Evolutionary conservation across 23 red algal species (phyloP).

Genomic region (Gracilariopsis chorda): DNA sequence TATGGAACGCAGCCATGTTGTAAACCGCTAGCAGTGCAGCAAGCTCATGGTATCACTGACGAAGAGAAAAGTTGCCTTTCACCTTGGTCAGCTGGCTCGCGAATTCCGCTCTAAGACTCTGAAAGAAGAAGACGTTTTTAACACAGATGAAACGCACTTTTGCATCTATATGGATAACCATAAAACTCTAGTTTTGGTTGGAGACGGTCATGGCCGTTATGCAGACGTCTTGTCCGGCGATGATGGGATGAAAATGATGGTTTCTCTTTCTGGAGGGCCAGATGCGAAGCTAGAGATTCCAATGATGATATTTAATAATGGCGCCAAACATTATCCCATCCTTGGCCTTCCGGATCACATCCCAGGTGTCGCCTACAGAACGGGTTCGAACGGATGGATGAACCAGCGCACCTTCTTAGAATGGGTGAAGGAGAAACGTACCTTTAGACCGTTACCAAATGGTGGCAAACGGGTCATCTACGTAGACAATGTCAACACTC

Average conservation of each 20-base stretch:
- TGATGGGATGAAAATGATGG: slow-evolving; percentile 1
- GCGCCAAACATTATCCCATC: not conserved
- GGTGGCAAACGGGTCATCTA: not conserved
- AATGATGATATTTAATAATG: slow-evolving; percentile 16
- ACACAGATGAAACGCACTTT: slow-evolving; percentile 4
- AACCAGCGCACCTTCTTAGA: not conserved
- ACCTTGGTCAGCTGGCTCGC: not conserved
- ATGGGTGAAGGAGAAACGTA: not conserved
- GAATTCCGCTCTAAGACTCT: not conserved
- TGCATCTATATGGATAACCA: not conserved
- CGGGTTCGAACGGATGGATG: slow-evolving; percentile 2
- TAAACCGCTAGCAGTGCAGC: not conserved
- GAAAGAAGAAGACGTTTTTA: not conserved
- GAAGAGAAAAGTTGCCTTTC: not conserved
- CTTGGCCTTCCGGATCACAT: not conserved
- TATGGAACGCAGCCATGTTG: not conserved
- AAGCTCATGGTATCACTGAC: not conserved
- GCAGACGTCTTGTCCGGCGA: not conserved
- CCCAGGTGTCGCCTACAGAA: not conserved
- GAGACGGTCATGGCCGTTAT: not conserved
- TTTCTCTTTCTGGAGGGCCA: not conserved
- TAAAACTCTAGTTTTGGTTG: not conserved
- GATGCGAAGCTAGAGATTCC: not conserved
- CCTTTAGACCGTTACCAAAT: not conserved
- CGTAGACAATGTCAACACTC: not conserved